Evolutionary conservation across 202 grass and related monocot genomes (phyloP).

Genomic region (Carex arenaria): DNA sequence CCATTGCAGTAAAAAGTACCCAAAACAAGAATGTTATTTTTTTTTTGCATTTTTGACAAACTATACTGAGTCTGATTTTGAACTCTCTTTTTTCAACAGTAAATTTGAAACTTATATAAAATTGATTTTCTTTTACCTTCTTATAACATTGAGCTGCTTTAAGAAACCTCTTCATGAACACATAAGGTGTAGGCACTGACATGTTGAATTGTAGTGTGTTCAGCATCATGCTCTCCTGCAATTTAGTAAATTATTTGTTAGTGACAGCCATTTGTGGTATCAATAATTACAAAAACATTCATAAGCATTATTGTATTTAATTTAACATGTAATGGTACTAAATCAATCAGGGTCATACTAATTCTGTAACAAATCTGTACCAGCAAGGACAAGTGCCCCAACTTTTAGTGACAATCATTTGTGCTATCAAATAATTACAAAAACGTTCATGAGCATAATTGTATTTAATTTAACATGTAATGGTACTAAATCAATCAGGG

Average conservation of each 20-base stretch:
- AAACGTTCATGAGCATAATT: not conserved
- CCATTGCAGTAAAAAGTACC: not conserved
- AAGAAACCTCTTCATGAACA: slow-evolving; percentile 88
- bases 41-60: not conserved
- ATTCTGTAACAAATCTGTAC: too few species aligned
- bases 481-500: not conserved
- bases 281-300: not conserved
- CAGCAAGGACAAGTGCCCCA: too few species aligned
- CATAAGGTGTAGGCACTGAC: slow-evolving; percentile 84
- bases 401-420: not conserved
- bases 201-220: slow-evolving; percentile 72
- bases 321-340: not conserved
- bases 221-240: slow-evolving; percentile 71
- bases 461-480: too few species aligned
- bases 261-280: not conserved
- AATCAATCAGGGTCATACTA: not conserved
- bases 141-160: slow-evolving; percentile 69
- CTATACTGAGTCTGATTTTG: not conserved
- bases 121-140: slow-evolving; percentile 42
- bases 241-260: slow-evolving; percentile 21
- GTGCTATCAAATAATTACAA: not conserved
- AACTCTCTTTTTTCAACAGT: not conserved
- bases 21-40: not conserved
- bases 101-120: not conserved
- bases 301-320: too few species aligned